phyloP scores from a whole-genome alignment of 257 asterid species.

The Primulina eburnea region DNA sequence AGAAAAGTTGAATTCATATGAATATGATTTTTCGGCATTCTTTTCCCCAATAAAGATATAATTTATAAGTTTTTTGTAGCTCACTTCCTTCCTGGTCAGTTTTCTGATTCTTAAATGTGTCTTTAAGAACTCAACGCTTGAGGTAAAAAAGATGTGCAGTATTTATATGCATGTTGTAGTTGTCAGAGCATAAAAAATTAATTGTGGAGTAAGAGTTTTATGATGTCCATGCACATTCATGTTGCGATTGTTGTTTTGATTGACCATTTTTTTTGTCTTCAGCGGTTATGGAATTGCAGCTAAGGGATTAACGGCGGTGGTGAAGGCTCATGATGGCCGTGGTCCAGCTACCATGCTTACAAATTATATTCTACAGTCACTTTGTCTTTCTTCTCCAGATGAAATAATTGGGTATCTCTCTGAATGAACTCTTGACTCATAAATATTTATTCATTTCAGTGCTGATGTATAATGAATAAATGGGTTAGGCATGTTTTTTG shows the following conservation, averaged over 20 bases:
- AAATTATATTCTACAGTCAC: constrained; percentile 52
- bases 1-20: neutral
- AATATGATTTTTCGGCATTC: neutral
- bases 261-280: constrained; percentile 31
- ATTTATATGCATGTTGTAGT: neutral
- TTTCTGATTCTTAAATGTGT: neutral
- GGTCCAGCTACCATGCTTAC: constrained; percentile 80
- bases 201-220: neutral
- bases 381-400: constrained; percentile 81
- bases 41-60: neutral
- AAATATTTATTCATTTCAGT: constrained; percentile 6
- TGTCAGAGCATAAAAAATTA: neutral
- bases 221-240: neutral
- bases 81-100: no score
- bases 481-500: neutral
- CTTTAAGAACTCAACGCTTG: neutral
- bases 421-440: constrained; percentile 8
- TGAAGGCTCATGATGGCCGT: constrained; percentile 96
- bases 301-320: constrained; percentile 77
- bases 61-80: neutral
- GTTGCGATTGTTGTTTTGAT: neutral
- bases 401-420: constrained; percentile 78
- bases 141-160: neutral
- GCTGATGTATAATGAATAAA: constrained; percentile 4
- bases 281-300: constrained; percentile 98